Evolutionary conservation across 2,329 filamentous ascomycete genomes (phyloP).

Genomic region (Macroventuria anomochaeta): DNA sequence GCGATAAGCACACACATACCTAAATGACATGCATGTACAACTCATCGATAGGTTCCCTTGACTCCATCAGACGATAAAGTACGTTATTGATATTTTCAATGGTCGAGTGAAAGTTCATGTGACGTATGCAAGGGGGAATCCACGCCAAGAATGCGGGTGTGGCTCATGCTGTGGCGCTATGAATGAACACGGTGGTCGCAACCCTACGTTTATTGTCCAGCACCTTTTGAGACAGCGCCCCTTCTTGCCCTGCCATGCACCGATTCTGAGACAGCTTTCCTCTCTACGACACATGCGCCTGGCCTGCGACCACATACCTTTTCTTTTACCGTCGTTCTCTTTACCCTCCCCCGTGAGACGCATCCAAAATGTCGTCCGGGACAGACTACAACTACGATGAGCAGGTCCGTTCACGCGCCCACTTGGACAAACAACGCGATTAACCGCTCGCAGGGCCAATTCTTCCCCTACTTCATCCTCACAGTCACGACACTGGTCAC

Average conservation of each 20-base stretch:
- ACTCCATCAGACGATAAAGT: too few species aligned
- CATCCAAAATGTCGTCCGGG: constrained; percentile 43
- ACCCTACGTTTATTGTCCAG: constrained; percentile 34
- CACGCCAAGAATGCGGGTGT: constrained; percentile 20
- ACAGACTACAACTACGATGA: constrained; percentile 99
- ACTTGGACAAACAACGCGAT: constrained; percentile 1
- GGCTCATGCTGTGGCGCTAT: constrained; percentile 31
- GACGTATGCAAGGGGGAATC: constrained; percentile 16
- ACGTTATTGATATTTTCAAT: too few species aligned
- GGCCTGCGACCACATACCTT: constrained; percentile 18
- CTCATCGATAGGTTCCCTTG: too few species aligned
- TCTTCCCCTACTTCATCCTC: constrained; percentile 98
- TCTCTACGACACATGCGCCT: constrained; percentile 25
- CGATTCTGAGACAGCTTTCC: constrained; percentile 22
- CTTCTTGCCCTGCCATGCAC: constrained; percentile 31
- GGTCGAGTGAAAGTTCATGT: too few species aligned
- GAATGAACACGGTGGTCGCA: constrained; percentile 41
- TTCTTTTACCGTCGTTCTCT: constrained; percentile 29
- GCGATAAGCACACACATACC: constrained; percentile 26
- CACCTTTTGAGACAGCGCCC: constrained; percentile 36
- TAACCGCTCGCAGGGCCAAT: constrained; percentile 72
- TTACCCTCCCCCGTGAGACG: constrained; percentile 26
- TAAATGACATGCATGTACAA: constrained; percentile 21
- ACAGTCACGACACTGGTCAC: constrained; percentile 88
- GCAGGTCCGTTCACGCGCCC: constrained; percentile 62